Evolutionary conservation across 1,284 basidiomycete genomes (phyloP).

Genomic region (Limonomyces culmigenus): DNA sequence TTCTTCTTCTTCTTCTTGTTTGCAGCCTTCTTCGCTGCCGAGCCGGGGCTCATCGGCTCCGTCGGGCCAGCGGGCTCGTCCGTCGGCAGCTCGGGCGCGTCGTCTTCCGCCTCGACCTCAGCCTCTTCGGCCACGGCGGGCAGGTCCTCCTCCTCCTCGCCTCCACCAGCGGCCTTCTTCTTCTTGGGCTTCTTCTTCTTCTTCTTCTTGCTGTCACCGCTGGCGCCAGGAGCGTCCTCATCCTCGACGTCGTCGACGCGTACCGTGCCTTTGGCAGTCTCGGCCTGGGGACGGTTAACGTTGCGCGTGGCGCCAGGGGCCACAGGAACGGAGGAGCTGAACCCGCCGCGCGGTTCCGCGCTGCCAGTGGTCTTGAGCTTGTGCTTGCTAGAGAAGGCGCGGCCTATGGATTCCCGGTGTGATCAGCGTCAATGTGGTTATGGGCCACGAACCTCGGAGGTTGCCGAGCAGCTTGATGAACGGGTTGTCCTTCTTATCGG

Average conservation of each 20-base stretch:
- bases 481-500: constrained; percentile 48
- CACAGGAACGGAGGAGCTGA: constrained; percentile 6
- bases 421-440: not conserved
- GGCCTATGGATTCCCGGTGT: constrained; percentile 25
- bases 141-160: constrained; percentile 8
- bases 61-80: constrained; percentile 9
- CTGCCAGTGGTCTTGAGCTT: constrained; percentile 29
- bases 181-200: constrained; percentile 62
- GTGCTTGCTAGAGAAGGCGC: constrained; percentile 48
- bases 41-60: not conserved
- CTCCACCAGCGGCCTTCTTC: constrained; percentile 19
- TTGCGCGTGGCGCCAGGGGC: constrained; percentile 4
- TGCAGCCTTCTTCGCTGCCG: constrained; percentile 1
- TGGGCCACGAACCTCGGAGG: constrained; percentile 33
- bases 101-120: constrained; percentile 1
- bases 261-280: not conserved
- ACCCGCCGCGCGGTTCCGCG: constrained; percentile 12
- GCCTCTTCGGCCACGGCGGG: constrained; percentile 3
- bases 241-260: constrained; percentile 56
- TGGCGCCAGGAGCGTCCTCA: constrained; percentile 27
- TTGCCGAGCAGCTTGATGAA: constrained; percentile 58
- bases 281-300: constrained; percentile 1
- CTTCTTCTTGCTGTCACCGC: constrained; percentile 42
- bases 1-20: constrained; percentile 3
- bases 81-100: constrained; percentile 4